Percentiles rank a stretch among this genome's conserved stretches.
These are phyloP conservation scores for Metarhizium sp. DNA, from an alignment of 2,329 filamentous ascomycete genomes.

Conservation along the genomic window DNA sequence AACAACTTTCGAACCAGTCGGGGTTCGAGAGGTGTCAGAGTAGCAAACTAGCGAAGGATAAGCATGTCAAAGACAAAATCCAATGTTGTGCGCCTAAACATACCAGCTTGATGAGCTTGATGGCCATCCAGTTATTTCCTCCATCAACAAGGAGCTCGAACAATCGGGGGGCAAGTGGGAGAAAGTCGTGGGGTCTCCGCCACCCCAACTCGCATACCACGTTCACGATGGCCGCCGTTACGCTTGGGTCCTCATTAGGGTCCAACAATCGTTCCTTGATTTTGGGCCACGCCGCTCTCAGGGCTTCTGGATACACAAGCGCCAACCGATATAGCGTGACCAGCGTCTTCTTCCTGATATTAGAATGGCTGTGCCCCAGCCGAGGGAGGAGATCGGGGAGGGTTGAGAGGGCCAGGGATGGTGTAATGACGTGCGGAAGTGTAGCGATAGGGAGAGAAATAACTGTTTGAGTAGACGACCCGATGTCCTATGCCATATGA, in stretches of 20 bases:
- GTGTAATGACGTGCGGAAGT: slow-evolving; percentile 90
- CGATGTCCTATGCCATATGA: slow-evolving; percentile 47
- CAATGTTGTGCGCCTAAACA: slow-evolving; percentile 2
- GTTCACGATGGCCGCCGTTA: slow-evolving; percentile 93
- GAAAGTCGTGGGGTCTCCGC: slow-evolving; percentile 86
- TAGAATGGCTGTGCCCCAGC: slow-evolving; percentile 74
- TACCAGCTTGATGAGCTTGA: slow-evolving; percentile 95
- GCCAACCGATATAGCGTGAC: slow-evolving; percentile 90
- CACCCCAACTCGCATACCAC: slow-evolving; percentile 94
- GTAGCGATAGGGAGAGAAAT: slow-evolving; percentile 82
- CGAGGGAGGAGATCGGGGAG: slow-evolving; percentile 80
- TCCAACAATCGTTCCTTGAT: slow-evolving; percentile 93
- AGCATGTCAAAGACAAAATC: background rate
- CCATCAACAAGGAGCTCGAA: slow-evolving; percentile 89
- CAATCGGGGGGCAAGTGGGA: slow-evolving; percentile 80
- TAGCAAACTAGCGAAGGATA: slow-evolving; percentile 66
- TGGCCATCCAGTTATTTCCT: slow-evolving; percentile 99
- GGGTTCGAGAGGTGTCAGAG: slow-evolving; percentile 84
- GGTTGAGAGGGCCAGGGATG: slow-evolving; percentile 82
- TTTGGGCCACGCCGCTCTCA: slow-evolving; percentile 91
- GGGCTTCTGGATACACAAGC: slow-evolving; percentile 89
- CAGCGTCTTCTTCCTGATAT: slow-evolving; percentile 90
- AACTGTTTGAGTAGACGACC: slow-evolving; percentile 59
- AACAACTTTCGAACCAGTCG: slow-evolving; percentile 84
- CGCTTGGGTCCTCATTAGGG: slow-evolving; percentile 79